Evolutionary conservation across 345 rosid genomes (phyloP), one percentile per base, ranked within the genome.

Genomic region (Aurinia saxatilis): DNA sequence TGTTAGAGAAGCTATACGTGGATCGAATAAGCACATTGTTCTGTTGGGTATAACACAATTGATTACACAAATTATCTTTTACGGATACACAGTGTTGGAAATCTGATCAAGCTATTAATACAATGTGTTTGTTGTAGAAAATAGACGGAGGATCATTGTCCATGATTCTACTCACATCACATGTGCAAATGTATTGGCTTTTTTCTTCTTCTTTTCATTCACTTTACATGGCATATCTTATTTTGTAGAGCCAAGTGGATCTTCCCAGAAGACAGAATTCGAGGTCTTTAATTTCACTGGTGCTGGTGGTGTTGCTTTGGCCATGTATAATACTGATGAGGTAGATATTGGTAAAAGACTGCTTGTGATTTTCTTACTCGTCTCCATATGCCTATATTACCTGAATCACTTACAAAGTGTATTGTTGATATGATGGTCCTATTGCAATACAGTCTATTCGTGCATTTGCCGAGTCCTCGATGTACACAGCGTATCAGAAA

Each of bases 241-340:
- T 57, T 52, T 46, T 80, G 77, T 81, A 91, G 95, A 78, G 19
- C 91, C 95, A 11, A 91, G 86, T 38, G 82, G 88, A 40, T 48
- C 59, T 35, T 81, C 45, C 40, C 81, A 79, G 73, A 82, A 79
- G 79, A 75, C 74, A 54, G 95, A 89, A 70, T 56, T 77, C 2
- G 86, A 88, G 75, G 93, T 92, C 68, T 92, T 65, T 71, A 69
- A 79, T 74, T 92, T 89, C 59, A 75, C 77, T 12, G 93, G 93
- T 59, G 85, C 74, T 36, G 98, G 96, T 27, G 96, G 96, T 52
- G 97, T 92, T 40, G 88, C 95, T 37, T 75, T 83, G 78, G 63
- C 95, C 66, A 85, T 92, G 97, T 92, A 84, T 41, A 87, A 92
- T 80, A 92, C 98, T 41, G 97, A 92, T 73, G 98, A 92, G 88